Evolutionary conservation across 495 filamentous ascomycete genomes (phyloP).

Genomic region (Xylaria palmicola): DNA sequence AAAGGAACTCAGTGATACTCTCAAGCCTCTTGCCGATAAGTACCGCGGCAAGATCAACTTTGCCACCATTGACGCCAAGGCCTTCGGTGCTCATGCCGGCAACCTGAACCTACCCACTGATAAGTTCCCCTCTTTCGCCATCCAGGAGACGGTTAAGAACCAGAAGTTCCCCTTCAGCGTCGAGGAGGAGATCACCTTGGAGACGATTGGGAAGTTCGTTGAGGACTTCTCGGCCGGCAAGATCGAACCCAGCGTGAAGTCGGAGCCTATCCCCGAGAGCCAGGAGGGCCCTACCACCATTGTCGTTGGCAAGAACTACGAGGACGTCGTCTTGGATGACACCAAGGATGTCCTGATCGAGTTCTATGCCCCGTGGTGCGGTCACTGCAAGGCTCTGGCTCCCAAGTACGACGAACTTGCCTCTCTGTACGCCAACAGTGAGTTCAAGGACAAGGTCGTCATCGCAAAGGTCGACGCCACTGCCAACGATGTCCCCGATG

Average conservation of each 20-base stretch:
- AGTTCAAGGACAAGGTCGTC: conserved; percentile 77
- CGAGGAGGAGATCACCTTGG: conserved; percentile 71
- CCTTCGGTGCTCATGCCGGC: conserved; percentile 90
- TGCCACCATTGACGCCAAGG: conserved; percentile 93
- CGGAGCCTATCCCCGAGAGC: conserved; percentile 92
- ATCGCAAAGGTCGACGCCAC: conserved; percentile 99
- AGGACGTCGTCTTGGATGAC: conserved; percentile 88
- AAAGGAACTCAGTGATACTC: conserved; percentile 63
- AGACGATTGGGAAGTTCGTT: conserved; percentile 79
- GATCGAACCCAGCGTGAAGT: conserved; percentile 94
- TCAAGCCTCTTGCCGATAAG: conserved; percentile 66
- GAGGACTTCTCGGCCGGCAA: conserved; percentile 85
- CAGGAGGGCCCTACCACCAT: conserved; percentile 88
- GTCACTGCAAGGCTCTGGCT: conserved; percentile 95
- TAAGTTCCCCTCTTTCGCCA: conserved; percentile 96
- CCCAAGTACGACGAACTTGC: conserved; percentile 93
- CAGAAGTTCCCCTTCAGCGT: conserved; percentile 95
- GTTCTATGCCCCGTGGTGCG: conserved; percentile 99
- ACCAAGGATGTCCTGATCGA: conserved; percentile 96
- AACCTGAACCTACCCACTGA: conserved; percentile 97
- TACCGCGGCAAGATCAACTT: conserved; percentile 89
- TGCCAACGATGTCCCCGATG: conserved; percentile 92
- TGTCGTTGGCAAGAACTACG: conserved; percentile 92
- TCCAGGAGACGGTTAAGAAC: conserved; percentile 95
- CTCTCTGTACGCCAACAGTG: conserved; percentile 68